phyloP scores from a whole-genome alignment of 2,329 filamentous ascomycete genomes.

The Chaetomiaceae sp. region DNA sequence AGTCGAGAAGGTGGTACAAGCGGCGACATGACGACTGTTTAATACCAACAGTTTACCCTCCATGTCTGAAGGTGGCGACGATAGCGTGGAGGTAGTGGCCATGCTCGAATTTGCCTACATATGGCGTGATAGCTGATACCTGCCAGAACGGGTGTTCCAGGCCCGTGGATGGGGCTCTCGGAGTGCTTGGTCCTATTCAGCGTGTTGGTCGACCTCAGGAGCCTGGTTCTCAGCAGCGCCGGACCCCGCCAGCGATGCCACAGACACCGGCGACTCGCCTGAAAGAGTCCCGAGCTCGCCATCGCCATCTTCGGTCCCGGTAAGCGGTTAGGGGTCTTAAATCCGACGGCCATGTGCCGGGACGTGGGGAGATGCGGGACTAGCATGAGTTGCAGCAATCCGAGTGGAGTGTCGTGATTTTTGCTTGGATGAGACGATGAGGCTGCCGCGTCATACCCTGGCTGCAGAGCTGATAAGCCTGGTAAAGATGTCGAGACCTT shows the following conservation, averaged over 20 bases:
- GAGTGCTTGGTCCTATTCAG: background rate
- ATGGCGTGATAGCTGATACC: constrained; percentile 13
- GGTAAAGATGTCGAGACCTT: too few relatives aligned
- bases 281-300: background rate
- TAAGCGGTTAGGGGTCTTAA: background rate
- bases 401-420: constrained; percentile 12
- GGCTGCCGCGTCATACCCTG: background rate
- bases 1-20: background rate
- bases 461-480: too few relatives aligned
- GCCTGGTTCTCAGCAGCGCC: background rate
- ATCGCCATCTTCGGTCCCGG: background rate
- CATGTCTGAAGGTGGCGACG: background rate
- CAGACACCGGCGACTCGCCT: background rate
- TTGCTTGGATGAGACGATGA: constrained; percentile 10
- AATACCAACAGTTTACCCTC: background rate
- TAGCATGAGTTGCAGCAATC: background rate
- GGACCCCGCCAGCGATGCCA: background rate
- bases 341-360: background rate
- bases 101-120: constrained; percentile 1
- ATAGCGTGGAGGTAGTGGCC: background rate
- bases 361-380: constrained; percentile 11
- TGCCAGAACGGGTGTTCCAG: background rate
- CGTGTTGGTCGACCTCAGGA: background rate
- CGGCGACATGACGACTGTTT: background rate
- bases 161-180: background rate